Evolutionary conservation across 2,329 filamentous ascomycete genomes (phyloP).

Genomic region (Fusarium sp.): DNA sequence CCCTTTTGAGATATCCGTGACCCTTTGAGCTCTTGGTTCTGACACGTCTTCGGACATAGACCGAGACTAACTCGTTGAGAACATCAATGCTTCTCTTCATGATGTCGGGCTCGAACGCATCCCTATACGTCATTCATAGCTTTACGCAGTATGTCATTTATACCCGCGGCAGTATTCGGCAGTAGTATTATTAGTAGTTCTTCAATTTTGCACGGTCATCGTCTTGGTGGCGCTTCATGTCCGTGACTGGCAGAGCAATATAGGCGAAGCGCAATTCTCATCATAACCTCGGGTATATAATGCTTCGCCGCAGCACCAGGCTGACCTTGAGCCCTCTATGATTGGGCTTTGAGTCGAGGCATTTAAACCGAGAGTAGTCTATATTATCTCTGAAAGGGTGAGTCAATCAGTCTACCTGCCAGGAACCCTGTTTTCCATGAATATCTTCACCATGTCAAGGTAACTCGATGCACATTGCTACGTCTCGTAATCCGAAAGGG

Average conservation of each 20-base stretch:
- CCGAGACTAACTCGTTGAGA: slow-evolving; percentile 1
- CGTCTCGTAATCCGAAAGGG: slow-evolving; percentile 73
- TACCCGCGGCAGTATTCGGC: slow-evolving; percentile 43
- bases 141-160: slow-evolving; percentile 67
- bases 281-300: slow-evolving; percentile 40
- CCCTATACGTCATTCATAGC: slow-evolving; percentile 67
- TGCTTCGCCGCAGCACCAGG: background rate
- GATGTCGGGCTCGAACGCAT: background rate
- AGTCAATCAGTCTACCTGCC: slow-evolving; percentile 36
- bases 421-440: slow-evolving; percentile 61
- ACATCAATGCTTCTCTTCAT: background rate
- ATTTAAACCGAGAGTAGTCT: background rate
- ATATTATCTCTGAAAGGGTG: slow-evolving; percentile 32
- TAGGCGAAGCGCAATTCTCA: slow-evolving; percentile 43
- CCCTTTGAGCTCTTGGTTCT: background rate
- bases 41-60: background rate
- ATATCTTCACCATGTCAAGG: slow-evolving; percentile 65
- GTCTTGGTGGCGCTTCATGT: slow-evolving; percentile 31
- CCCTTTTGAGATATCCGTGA: background rate
- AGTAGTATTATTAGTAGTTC: slow-evolving; percentile 28
- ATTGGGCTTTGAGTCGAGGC: background rate
- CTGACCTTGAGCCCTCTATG: background rate
- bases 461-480: slow-evolving; percentile 72
- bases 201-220: background rate
- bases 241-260: slow-evolving; percentile 61